Conservation (phyloP, 257 asterid genomes). For the Forsythia suspensa region DNA sequence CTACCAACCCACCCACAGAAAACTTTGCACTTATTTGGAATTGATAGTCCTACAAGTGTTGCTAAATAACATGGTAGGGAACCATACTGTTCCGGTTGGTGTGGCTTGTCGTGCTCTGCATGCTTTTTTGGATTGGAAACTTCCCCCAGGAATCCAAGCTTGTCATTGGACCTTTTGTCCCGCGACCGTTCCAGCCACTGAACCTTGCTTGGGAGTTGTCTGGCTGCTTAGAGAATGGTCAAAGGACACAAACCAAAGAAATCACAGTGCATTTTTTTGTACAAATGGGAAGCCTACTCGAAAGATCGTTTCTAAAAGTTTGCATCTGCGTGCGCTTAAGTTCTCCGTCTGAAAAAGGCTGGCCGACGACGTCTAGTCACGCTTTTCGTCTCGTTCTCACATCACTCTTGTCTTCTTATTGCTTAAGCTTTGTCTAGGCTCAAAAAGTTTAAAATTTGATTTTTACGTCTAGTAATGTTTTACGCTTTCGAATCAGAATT, state of each 20-base stretch:
- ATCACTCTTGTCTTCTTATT: no score
- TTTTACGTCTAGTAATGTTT: no score
- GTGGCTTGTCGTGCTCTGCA: background rate
- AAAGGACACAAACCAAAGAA: background rate
- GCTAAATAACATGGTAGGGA: background rate
- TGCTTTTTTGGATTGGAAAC: background rate
- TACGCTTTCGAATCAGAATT: no score
- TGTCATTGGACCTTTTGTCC: background rate
- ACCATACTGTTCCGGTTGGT: background rate
- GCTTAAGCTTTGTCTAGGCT: no score
- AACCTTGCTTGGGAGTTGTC: background rate
- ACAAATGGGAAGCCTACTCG: background rate
- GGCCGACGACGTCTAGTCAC: no score
- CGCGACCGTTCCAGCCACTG: background rate
- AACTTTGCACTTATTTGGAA: background rate
- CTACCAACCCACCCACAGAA: background rate
- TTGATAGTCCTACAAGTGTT: background rate
- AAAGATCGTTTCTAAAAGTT: no score
- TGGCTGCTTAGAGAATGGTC: background rate
- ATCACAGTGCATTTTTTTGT: background rate
- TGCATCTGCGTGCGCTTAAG: no score
- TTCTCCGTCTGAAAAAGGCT: no score
- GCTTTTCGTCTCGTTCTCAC: no score
- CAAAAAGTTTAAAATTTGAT: no score
- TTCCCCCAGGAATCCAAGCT: background rate